Evolutionary conservation across 805 yeast species (phyloP), one percentile per base, ranked within the genome.

Genomic region (Sugiyamaella marilandica): DNA sequence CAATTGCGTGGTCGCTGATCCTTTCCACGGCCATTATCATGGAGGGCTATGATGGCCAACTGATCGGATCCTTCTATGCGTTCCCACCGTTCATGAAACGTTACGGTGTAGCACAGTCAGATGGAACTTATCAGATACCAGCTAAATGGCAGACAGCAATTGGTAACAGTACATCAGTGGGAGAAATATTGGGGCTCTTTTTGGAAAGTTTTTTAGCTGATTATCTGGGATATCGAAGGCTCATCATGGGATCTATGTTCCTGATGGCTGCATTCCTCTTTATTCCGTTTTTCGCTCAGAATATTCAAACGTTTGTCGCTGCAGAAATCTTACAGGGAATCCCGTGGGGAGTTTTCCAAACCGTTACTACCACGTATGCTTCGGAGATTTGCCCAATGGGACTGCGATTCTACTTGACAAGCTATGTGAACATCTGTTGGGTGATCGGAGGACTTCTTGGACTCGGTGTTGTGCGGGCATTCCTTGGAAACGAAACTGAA

Each of bases 371-470:
- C 5, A 64, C 79, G 1, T 80, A 80, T 59, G 81, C 83, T 19
- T 68, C 80, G n/a, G 85, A 80, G 58, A 78, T 79, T 21, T 73
- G 81, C 57, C 83, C 83, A 0, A 59, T 75, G 7, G 73, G 70
- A 5, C 66, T 80, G 49, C 70, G 83, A 54, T 65, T 69, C 41
- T 76, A 76, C 56, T 66, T 79, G 47, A 74, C 83, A 19, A 72
- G 80, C 9, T 74, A 70, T 55, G 75, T 75, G 51, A 78, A 77
- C 62, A 59, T 75, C 49, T 77, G 82, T 60, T 80, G 81, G 81
- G 75, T 74, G 36, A 62, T 76, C 53, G 86, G 86, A 33, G 83
- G 80, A 59, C 68, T 81, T 37, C 65, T 80, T 50, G 72, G 80
- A 10, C 65, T 80, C 13, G 81, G 84, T 51, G 75, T 80, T 19